Evolutionary conservation across 345 rosid genomes (phyloP).

Genomic region (Kandelia obovata): DNA sequence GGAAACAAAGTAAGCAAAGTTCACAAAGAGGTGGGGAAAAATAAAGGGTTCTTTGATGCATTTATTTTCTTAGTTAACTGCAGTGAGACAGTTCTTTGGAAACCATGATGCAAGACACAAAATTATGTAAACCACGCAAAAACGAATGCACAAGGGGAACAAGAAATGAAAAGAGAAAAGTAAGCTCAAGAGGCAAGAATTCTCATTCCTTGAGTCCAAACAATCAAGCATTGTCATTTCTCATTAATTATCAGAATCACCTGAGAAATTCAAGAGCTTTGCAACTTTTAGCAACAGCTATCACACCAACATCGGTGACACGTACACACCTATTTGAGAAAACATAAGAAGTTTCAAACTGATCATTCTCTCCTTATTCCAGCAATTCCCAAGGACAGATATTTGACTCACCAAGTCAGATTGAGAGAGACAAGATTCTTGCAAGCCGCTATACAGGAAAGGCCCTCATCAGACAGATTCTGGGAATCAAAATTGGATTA

Average conservation of each 20-base stretch:
- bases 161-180: no score
- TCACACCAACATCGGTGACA: constrained; percentile 70
- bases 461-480: constrained; percentile 86
- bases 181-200: no score
- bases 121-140: no score
- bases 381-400: not conserved
- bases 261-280: constrained; percentile 76
- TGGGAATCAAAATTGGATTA: constrained; percentile 31
- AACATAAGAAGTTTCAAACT: constrained; percentile 9
- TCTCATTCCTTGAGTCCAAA: no score
- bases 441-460: constrained; percentile 68
- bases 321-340: constrained; percentile 64
- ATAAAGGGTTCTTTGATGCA: no score
- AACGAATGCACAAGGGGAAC: no score
- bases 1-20: no score
- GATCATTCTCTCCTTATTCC: constrained; percentile 6
- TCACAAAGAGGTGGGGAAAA: no score
- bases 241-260: constrained; percentile 23
- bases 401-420: constrained; percentile 72
- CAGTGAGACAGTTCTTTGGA: no score
- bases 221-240: no score
- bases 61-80: no score
- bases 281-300: constrained; percentile 70
- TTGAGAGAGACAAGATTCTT: constrained; percentile 61
- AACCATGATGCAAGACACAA: no score